These are phyloP conservation scores for Boeremia exigua DNA, from an alignment of 2,329 filamentous ascomycete genomes.

Conservation along the genomic window DNA sequence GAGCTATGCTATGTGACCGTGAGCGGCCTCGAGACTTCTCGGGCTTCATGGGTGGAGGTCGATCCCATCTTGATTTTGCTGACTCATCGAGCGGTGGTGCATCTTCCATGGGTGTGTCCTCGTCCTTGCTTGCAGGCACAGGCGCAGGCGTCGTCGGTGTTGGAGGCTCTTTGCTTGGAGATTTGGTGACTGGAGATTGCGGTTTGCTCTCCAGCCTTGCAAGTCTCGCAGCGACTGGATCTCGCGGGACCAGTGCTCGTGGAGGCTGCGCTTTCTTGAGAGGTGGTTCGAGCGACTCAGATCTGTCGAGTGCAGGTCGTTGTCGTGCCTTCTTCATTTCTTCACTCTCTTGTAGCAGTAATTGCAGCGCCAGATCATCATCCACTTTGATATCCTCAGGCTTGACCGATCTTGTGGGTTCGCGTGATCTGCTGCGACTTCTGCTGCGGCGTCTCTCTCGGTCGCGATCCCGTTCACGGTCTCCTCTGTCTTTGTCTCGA, in stretches of 20 bases:
- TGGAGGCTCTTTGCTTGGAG: slow-evolving; percentile 33
- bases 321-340: slow-evolving; percentile 47
- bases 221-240: slow-evolving; percentile 39
- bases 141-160: slow-evolving; percentile 22
- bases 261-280: slow-evolving; percentile 45
- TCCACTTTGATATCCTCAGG: slow-evolving; percentile 48
- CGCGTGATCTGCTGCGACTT: slow-evolving; percentile 30
- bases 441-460: slow-evolving; percentile 31
- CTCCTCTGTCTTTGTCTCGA: slow-evolving; percentile 37
- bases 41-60: slow-evolving; percentile 30
- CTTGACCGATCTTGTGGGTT: slow-evolving; percentile 31
- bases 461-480: slow-evolving; percentile 32
- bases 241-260: slow-evolving; percentile 45
- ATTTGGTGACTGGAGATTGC: slow-evolving; percentile 31
- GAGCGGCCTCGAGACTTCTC: slow-evolving; percentile 38
- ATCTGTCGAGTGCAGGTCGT: slow-evolving; percentile 45
- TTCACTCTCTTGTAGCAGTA: slow-evolving; percentile 46
- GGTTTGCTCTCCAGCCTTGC: slow-evolving; percentile 39
- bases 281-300: slow-evolving; percentile 49
- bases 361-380: slow-evolving; percentile 44
- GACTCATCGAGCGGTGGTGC: slow-evolving; percentile 26
- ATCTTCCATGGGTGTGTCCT: slow-evolving; percentile 39
- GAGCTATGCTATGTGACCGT: slow-evolving; percentile 42
- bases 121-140: slow-evolving; percentile 18
- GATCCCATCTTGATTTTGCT: slow-evolving; percentile 34